Percentiles rank a stretch among this genome's conserved stretches.
Conservation (phyloP, 345 rosid species). For the Melaleuca quinquenervia region DNA sequence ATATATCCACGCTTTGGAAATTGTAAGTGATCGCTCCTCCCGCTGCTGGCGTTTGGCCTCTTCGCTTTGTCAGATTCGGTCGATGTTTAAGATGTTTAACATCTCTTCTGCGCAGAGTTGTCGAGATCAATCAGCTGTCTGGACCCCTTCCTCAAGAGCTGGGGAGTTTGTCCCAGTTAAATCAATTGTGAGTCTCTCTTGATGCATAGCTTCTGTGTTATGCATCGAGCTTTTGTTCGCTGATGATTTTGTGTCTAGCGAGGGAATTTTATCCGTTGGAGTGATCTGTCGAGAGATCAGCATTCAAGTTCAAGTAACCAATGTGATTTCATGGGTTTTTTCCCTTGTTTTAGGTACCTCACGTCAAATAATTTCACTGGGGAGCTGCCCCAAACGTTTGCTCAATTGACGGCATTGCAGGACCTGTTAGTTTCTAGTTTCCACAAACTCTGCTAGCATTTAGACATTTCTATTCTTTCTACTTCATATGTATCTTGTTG, state of each 20-base stretch:
- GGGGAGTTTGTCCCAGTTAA: slow-evolving; percentile 6
- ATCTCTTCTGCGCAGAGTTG: not conserved
- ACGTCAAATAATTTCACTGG: slow-evolving; percentile 6
- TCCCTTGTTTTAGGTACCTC: not conserved
- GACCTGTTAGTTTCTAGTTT: not conserved
- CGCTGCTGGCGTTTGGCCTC: not conserved
- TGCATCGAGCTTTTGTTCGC: accelerated
- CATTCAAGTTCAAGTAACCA: accelerated
- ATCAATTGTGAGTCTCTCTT: not conserved
- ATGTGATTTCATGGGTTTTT: accelerated
- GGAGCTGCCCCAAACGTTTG: not conserved
- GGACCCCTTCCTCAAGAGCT: slow-evolving; percentile 26
- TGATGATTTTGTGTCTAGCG: not conserved
- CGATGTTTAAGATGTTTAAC: not conserved
- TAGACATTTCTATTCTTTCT: not conserved
- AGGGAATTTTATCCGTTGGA: not conserved
- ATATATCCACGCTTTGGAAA: not conserved
- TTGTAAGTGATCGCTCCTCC: not conserved
- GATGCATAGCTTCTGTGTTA: not conserved
- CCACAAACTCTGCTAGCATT: not conserved
- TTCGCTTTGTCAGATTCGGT: accelerated
- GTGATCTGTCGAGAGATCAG: too few species aligned
- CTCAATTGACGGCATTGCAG: not conserved
- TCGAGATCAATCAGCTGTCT: slow-evolving; percentile 14
- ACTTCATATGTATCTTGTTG: not conserved